These are phyloP conservation scores for Cystoderma amianthinum DNA, from an alignment of 768 basidiomycete species.

Conservation along the genomic window DNA sequence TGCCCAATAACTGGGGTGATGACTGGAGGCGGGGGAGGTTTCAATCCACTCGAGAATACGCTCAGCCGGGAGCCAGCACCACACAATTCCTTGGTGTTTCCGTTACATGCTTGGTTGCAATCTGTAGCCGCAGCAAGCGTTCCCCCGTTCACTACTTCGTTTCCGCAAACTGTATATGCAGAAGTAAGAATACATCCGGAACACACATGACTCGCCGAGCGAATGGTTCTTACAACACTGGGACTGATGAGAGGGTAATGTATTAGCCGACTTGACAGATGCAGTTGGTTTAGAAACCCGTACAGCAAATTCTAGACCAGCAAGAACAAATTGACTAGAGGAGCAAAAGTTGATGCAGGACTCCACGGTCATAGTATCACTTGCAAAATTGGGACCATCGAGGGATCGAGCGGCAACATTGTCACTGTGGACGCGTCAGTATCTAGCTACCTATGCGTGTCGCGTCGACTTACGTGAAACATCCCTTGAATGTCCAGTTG, in stretches of 20 bases:
- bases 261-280: no score
- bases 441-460: not conserved
- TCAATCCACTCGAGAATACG: conserved; percentile 55
- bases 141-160: conserved; percentile 39
- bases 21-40: conserved; percentile 48
- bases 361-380: conserved; percentile 56
- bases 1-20: conserved; percentile 49
- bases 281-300: conserved; percentile 6
- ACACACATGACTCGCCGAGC: no score
- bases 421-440: conserved; percentile 32
- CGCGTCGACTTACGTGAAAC: conserved; percentile 43
- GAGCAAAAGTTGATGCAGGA: conserved; percentile 42
- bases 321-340: conserved; percentile 45
- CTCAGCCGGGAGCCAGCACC: conserved; percentile 55
- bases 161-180: conserved; percentile 76
- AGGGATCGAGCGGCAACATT: conserved; percentile 54
- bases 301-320: conserved; percentile 58
- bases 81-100: conserved; percentile 49
- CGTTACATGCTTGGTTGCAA: conserved; percentile 58
- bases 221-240: no score
- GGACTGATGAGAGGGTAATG: no score
- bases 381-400: conserved; percentile 34
- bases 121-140: conserved; percentile 38
- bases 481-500: conserved; percentile 53
- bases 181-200: no score